Base-by-base conservation (phyloP, 345 rosid genomes). In the Carallia brachiata region DNA sequence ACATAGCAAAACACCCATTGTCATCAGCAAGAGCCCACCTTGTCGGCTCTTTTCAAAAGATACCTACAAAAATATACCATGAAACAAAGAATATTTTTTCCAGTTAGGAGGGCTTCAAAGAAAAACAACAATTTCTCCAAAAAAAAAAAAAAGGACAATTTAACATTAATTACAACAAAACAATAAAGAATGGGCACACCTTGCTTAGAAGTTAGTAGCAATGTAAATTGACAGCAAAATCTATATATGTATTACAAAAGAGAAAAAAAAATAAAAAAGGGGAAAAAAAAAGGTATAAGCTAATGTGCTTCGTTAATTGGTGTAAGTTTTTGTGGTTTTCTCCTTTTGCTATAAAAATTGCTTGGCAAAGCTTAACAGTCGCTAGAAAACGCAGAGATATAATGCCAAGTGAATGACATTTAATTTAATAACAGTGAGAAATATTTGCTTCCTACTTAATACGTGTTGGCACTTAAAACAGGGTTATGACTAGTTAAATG, bases 181-280 rank as follows among this genome's bases (percentile, higher is more conserved):
- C 19, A 23, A 34, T 16, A 30, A 36, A 44, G 19, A 53, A 16
- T 0, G 34, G 48, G 13, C 72, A 48, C 48, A 69, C 72, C 72
- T 69, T 60, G 60, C 72, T 69, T 60, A 69, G 17, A 18, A n/a
- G 5, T 44, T 44, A 44, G 50, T 44, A 2, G 31, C 65, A 69
- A 50, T 48, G 65, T 50, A 47, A 27, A 19, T 30, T 32, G 23
- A 55, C 54, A 63, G 68, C 54, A 70, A 62, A 53, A 62, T 15
- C 12, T 48, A 19, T 23, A 23, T 23, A 23, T 23, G 64, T 58
- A 10, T 59, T 31, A 8, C 16, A 44, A 4, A 59, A 67, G 58
- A 5, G 37, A 56, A 15, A 56, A 15, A 57, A 39, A 7, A 17
- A 36, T 37, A 59, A 47, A 44, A 47, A 59, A 69, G 12, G 50